Percentiles rank a stretch among this genome's conserved stretches.
Conservation (phyloP, 345 rosid genomes). For the Ceriops decandra region DNA sequence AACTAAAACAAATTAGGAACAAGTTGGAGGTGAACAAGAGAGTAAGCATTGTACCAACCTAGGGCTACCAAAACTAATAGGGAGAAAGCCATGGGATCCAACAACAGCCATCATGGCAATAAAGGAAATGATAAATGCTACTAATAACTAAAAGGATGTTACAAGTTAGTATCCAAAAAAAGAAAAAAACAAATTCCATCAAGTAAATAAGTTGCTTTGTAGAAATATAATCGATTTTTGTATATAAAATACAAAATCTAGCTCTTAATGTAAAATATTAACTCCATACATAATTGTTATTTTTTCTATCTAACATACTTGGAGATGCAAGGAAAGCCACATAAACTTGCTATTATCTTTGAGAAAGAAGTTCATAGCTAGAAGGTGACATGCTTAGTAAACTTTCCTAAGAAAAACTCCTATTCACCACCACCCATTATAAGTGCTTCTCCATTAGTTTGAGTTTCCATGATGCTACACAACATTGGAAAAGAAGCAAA, state of each 20-base stretch:
- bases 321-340: constrained; percentile 96
- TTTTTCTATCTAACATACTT: constrained; percentile 44
- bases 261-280: neutral
- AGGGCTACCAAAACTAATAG: constrained; percentile 71
- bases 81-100: constrained; percentile 61
- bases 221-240: neutral
- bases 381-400: constrained; percentile 50
- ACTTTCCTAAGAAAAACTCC: constrained; percentile 57
- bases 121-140: constrained; percentile 67
- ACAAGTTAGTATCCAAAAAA: constrained; percentile 5
- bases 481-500: too few relatives aligned
- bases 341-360: constrained; percentile 65
- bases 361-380: constrained; percentile 82
- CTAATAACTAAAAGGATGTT: constrained; percentile 54
- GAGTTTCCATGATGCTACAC: neutral
- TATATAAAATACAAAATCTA: neutral
- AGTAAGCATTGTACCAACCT: constrained; percentile 61
- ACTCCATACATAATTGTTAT: neutral
- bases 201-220: neutral
- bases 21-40: constrained; percentile 10
- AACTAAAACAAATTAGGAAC: neutral
- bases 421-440: constrained; percentile 31
- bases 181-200: neutral
- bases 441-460: constrained; percentile 7
- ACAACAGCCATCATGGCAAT: constrained; percentile 71